Base-by-base conservation (phyloP, 1,284 basidiomycete species). In the Ustilago esculenta region DNA sequence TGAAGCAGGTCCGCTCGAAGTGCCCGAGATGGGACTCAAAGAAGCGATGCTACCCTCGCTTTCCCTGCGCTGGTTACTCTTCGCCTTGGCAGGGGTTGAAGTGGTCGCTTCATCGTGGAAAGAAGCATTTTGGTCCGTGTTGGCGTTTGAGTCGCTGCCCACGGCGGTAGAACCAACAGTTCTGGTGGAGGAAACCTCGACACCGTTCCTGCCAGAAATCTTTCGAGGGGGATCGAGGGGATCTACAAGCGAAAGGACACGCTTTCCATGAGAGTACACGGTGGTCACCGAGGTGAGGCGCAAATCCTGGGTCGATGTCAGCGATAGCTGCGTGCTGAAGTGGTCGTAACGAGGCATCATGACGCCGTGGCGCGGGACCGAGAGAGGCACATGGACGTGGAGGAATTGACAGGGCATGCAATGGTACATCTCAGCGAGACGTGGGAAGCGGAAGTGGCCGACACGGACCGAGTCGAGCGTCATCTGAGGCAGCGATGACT, bases 321-420 rank as follows among this genome's bases (percentile, higher is more conserved):
- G 61, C n/a, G 57, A 70, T 11, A 83, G 54, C 44, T 79, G 75
- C 1, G 81, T 72, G 52, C 73, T 73, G 44, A 83, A 72, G 21
- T 73, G 58, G 41, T 75, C 77, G 58, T 69, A 81, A 24, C 58
- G 51, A 2, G 76, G 72, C 47, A 75, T 66, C 52, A 72, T 50
- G 34, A 71, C 68, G 24, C 79, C 72, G 54, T 69, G 60, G 23
- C 77, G 74, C 18, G 83, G 83, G n/a, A 83, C 54, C 21, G 76
- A 72, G 29, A 83, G 68, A 20, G 81, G 77, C 21, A 83, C 77
- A 21, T 81, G 75, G 46, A 83, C 71, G 64, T 84, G 82, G 12
- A 84, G 73, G 75, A 83, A 83, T 49, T 83, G 83, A 55, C 82
- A 84, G 6, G 79, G 77, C 42, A 82, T 73, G 42, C 64, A 72